Conservation (phyloP, 768 basidiomycete genomes). For the Lenzites betulinus region DNA sequence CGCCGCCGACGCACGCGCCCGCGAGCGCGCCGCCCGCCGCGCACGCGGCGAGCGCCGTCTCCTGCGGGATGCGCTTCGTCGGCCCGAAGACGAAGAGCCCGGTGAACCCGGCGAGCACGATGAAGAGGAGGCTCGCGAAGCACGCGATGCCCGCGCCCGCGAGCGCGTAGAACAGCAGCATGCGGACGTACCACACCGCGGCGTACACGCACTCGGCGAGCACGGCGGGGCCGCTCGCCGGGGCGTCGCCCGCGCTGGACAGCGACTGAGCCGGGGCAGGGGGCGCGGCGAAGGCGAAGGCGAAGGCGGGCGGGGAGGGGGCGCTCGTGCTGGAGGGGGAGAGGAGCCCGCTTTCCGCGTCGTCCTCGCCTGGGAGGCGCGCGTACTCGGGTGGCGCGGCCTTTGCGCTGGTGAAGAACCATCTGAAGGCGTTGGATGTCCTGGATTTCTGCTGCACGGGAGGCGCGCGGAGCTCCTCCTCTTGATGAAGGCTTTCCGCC, state of each 20-base stretch:
- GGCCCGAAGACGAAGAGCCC: background rate
- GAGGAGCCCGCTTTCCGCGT: background rate
- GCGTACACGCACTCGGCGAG: background rate
- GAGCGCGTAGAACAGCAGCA: background rate
- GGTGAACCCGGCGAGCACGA: background rate
- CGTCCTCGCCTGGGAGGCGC: background rate
- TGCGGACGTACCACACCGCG: conserved; percentile 2
- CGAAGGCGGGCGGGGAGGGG: background rate
- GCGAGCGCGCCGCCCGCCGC: background rate
- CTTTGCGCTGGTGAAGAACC: no score
- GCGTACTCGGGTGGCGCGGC: no score
- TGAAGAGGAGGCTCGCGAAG: background rate
- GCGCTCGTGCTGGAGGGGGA: background rate
- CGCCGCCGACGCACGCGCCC: background rate
- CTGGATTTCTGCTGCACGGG: no score
- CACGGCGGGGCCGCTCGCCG: no score
- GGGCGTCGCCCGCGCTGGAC: no score
- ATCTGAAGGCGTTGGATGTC: no score
- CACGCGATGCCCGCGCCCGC: background rate
- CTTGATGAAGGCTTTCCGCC: background rate
- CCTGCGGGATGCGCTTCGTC: background rate
- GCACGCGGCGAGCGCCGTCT: background rate
- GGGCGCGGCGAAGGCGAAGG: background rate
- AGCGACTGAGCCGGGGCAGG: no score
- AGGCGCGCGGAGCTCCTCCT: background rate